Conservation (phyloP, 2,329 filamentous ascomycete species). For the Rugonectria rugulosa region DNA sequence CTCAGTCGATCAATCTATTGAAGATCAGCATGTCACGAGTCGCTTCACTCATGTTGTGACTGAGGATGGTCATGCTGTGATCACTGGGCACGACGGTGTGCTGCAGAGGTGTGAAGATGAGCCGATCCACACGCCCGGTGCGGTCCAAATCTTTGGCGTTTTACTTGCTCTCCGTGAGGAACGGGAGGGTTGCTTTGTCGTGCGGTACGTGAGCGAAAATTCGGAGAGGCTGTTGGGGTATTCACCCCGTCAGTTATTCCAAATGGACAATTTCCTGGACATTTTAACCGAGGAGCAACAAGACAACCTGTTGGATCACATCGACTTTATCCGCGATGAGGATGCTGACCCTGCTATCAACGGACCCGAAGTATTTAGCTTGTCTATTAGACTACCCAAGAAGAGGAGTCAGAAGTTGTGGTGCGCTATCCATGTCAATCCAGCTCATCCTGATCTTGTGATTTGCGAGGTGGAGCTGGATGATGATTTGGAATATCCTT, state of each 20-base stretch:
- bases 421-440: constrained; percentile 85
- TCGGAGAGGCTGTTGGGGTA: constrained; percentile 78
- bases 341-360: constrained; percentile 77
- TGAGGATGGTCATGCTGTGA: constrained; percentile 80
- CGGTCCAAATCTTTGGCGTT: constrained; percentile 81
- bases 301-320: constrained; percentile 83
- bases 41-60: constrained; percentile 83
- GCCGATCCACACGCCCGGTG: constrained; percentile 86
- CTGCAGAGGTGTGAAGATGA: constrained; percentile 89
- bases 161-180: constrained; percentile 79
- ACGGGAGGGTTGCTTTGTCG: constrained; percentile 69
- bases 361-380: constrained; percentile 85
- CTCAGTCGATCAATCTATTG: constrained; percentile 33
- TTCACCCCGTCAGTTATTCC: constrained; percentile 78
- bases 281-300: constrained; percentile 84
- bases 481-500: constrained; percentile 73
- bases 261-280: constrained; percentile 78
- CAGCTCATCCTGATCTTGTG: constrained; percentile 71
- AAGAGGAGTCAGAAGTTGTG: constrained; percentile 73
- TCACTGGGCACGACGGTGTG: constrained; percentile 78
- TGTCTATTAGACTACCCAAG: constrained; percentile 71
- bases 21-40: constrained; percentile 66
- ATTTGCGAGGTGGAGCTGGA: constrained; percentile 92
- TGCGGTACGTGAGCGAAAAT: constrained; percentile 84
- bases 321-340: constrained; percentile 88